Evolutionary conservation across 306 rosid genomes (phyloP).

Genomic region (Benincasa hispida): DNA sequence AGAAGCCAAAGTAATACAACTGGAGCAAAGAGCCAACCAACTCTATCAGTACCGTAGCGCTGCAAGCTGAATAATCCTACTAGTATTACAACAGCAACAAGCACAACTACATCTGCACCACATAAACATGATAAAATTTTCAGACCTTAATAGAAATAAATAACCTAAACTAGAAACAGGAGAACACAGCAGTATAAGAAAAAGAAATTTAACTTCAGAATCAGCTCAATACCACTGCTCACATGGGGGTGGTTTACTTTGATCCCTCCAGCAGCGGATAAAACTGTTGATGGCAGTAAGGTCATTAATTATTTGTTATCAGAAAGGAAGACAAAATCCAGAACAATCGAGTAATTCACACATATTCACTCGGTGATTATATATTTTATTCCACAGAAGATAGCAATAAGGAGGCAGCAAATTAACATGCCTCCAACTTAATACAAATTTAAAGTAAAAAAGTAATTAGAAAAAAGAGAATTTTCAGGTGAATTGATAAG

Average conservation of each 20-base stretch:
- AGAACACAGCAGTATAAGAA: background rate
- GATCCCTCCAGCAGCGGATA: constrained; percentile 97
- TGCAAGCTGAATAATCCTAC: constrained; percentile 88
- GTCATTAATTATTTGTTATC: background rate
- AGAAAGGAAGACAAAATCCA: background rate
- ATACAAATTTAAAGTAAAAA: too few relatives aligned
- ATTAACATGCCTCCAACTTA: background rate
- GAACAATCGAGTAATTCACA: background rate
- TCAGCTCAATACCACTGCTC: constrained; percentile 42
- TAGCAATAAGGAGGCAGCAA: background rate
- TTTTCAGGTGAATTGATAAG: background rate
- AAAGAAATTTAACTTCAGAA: constrained; percentile 3
- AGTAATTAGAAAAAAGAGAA: background rate
- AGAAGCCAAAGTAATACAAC: constrained; percentile 93
- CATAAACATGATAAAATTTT: constrained; percentile 8
- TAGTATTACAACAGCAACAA: constrained; percentile 79
- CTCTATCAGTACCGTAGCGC: constrained; percentile 89
- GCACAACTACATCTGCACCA: constrained; percentile 57
- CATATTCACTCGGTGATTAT: background rate
- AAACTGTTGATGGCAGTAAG: constrained; percentile 29
- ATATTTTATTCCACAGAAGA: background rate
- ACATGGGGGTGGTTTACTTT: constrained; percentile 56
- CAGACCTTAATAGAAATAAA: constrained; percentile 6
- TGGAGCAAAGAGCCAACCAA: constrained; percentile 99
- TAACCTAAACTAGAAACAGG: background rate